Base-by-base conservation (phyloP, 108 stramenopile species). In the Bacterosira constricta region DNA sequence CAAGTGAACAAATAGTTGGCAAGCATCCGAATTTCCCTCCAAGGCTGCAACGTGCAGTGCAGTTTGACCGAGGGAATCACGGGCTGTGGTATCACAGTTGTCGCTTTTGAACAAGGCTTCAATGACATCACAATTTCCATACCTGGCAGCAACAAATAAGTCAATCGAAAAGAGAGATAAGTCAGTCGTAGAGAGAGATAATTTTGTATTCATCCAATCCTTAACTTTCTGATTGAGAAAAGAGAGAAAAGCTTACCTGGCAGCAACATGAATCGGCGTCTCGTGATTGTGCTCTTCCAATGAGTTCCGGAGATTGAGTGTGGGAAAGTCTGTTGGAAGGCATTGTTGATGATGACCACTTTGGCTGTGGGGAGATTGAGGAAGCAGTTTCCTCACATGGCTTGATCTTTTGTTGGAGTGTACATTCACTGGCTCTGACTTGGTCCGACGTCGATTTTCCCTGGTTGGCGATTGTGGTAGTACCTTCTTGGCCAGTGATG, bases 181-280 rank as follows among this genome's bases (percentile, higher is more conserved):
- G n/a, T n/a, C n/a, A n/a, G n/a, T n/a, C n/a, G n/a, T n/a, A n/a
- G n/a, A n/a, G n/a, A n/a, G n/a, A n/a, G n/a, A n/a, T n/a, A n/a
- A n/a, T n/a, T n/a, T n/a, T n/a, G n/a, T n/a, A n/a, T n/a, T n/a
- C n/a, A n/a, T n/a, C n/a, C n/a, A n/a, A n/a, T n/a, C n/a, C n/a
- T n/a, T n/a, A n/a, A n/a, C n/a, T n/a, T n/a, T n/a, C n/a, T n/a
- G n/a, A n/a, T n/a, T n/a, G n/a, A n/a, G n/a, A n/a, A n/a, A n/a
- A n/a, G n/a, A n/a, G n/a, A n/a, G n/a, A n/a, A n/a, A n/a, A n/a
- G n/a, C n/a, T n/a, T 61, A 38, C 4, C 66, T 66, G 27, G 66
- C 75, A 32, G 75, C 75, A 12, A 76, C 75, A 62, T 76, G 75
- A 36, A 76, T 62, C 36, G 75, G 66, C n/a, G 46, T 61, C 66